These are phyloP conservation scores for Claviceps sp. DNA, from an alignment of 2,329 filamentous ascomycete genomes.

Conservation along the genomic window DNA sequence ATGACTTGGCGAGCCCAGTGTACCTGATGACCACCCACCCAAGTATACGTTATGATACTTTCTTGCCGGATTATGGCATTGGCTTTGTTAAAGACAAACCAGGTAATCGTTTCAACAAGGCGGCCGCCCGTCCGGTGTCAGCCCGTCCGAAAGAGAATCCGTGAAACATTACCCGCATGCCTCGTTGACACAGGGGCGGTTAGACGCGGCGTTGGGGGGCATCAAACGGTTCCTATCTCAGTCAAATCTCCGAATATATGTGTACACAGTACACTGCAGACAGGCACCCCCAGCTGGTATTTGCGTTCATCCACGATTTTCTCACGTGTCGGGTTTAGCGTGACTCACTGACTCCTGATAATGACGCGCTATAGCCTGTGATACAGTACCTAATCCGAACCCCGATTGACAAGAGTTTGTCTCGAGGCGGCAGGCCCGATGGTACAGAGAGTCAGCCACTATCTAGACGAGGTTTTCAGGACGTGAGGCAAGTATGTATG, in stretches of 20 bases:
- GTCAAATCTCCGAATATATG: not conserved
- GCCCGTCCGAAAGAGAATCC: no score
- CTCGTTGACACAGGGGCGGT: not conserved
- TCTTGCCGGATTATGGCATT: no score
- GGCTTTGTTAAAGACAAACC: no score
- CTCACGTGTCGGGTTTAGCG: not conserved
- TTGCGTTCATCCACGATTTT: not conserved
- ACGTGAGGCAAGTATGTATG: no score
- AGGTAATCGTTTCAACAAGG: no score
- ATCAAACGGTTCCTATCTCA: not conserved
- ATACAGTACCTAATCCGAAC: not conserved
- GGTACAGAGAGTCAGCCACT: no score
- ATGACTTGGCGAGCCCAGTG: no score
- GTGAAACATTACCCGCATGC: no score
- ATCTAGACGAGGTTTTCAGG: no score
- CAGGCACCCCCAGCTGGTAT: not conserved
- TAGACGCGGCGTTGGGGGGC: not conserved
- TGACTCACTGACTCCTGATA: not conserved
- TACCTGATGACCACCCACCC: no score
- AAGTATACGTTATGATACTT: no score
- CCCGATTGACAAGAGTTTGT: not conserved
- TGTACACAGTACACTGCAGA: not conserved
- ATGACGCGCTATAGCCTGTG: not conserved
- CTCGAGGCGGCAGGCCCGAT: not conserved
- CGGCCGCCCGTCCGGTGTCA: no score